Conservation (phyloP, 1,284 basidiomycete species). For the Salmacisia buchloeana region DNA sequence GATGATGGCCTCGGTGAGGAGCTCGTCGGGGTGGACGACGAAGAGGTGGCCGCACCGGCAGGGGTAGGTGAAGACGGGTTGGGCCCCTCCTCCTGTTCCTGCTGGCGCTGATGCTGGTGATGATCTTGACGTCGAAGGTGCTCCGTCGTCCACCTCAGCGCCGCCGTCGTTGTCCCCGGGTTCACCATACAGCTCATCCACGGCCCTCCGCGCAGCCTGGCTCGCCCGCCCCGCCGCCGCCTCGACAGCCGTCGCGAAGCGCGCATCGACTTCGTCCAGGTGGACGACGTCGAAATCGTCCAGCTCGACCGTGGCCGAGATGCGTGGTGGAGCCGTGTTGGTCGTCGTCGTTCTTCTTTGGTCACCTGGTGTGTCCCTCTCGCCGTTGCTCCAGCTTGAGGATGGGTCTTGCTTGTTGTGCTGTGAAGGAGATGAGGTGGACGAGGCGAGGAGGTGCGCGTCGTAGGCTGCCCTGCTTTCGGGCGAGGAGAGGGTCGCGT, state of each 20-base stretch:
- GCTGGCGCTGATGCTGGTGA: no score
- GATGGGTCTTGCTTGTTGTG: neutral
- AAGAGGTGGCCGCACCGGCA: neutral
- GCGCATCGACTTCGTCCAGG: neutral
- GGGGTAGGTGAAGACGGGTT: neutral
- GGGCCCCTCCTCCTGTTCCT: no score
- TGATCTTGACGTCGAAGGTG: no score
- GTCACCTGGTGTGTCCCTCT: no score
- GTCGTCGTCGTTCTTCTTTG: no score
- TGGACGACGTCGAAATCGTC: constrained; percentile 4
- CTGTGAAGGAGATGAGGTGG: neutral
- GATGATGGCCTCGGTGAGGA: neutral
- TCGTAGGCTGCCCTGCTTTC: neutral
- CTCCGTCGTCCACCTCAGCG: neutral
- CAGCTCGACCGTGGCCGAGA: neutral
- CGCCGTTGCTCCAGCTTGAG: no score
- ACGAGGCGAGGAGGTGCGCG: neutral
- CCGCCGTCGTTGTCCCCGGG: neutral
- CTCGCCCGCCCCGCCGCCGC: neutral
- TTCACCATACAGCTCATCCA: neutral
- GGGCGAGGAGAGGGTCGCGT: neutral
- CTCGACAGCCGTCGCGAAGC: neutral
- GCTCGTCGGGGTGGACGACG: constrained; percentile 4
- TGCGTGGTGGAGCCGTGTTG: no score
- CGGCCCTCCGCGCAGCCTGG: neutral